These are phyloP conservation scores for Suillus americanus DNA, from an alignment of 768 basidiomycete species.

Conservation along the genomic window DNA sequence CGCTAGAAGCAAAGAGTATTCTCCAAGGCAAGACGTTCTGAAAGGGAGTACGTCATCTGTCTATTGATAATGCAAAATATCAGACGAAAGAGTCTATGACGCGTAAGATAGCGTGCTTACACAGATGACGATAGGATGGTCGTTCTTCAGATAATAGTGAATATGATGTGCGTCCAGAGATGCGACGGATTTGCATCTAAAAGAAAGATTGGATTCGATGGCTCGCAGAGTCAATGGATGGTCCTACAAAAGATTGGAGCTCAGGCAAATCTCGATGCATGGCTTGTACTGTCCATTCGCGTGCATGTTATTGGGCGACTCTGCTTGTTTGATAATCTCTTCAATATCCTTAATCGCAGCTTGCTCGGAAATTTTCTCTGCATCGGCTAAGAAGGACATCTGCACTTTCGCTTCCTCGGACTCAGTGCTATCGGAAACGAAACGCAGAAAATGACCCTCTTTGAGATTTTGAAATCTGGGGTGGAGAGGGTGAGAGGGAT, in stretches of 20 bases:
- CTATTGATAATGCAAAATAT: conserved; percentile 34
- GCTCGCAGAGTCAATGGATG: neutral
- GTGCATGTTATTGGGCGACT: neutral
- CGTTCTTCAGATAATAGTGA: conserved; percentile 54
- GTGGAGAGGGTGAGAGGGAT: conserved; percentile 23
- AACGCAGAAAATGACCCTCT: conserved; percentile 21
- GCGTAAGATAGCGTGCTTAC: conserved; percentile 37
- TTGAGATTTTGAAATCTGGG: conserved; percentile 22
- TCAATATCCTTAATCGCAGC: conserved; percentile 25
- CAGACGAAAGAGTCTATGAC: conserved; percentile 1
- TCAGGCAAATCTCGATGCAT: conserved; percentile 80
- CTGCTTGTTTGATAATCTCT: conserved; percentile 8
- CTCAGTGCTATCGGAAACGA: conserved; percentile 21
- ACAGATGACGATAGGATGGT: conserved; percentile 76
- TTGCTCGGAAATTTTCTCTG: conserved; percentile 18
- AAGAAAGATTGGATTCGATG: neutral
- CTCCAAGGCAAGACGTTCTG: conserved; percentile 67
- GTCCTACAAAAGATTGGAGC: conserved; percentile 71
- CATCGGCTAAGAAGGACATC: conserved; percentile 8
- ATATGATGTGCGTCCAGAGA: conserved; percentile 73
- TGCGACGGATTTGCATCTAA: conserved; percentile 68
- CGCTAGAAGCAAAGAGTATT: conserved; percentile 81
- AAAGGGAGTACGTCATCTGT: conserved; percentile 84
- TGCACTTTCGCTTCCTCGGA: conserved; percentile 4
- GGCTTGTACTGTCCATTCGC: conserved; percentile 38